Base-by-base conservation (phyloP, 805 yeast species). In the Yarrowia yakushimensis region DNA sequence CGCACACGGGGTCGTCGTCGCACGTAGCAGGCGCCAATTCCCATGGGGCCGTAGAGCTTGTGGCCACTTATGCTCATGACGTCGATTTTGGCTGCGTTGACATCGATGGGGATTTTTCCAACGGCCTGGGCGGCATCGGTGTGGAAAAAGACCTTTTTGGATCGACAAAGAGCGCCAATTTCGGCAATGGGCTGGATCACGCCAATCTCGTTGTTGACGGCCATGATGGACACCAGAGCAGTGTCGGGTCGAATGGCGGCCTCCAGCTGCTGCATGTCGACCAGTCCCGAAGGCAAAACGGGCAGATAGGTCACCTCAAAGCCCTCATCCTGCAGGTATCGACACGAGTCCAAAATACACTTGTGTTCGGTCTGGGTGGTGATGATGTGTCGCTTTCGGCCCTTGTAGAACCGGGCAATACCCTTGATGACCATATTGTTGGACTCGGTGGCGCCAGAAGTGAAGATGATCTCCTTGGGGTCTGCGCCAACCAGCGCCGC, bases 1-100 rank as follows among this genome's bases (percentile, higher is more conserved):
- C 99, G 88, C 55, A 94, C 99, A 77, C 99, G 86, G 66, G 99
- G 99, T 76, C 99, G 87, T 81, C 99, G 88, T 78, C 99, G 86
- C 39, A 94, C 93, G 72, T 82, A 94, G 68, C 92, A 80, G 10
- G 99, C 99, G 70, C 99, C 99, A 65, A 91, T 83, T 66, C 99
- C 99, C 83, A 87, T 94, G 68, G 99, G 99, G 6, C 99, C 99
- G 76, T 94, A 94, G 66, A 94, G 86, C 78, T 94, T 94, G 77
- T 94, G 99, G 1, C 97, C 92, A 0, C 97, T 90, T 65, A 94
- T 88, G 22, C 97, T 90, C 86, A 94, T 79, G 67, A 93, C 77
- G 75, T 94, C 99, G 69, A 94, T 89, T 74, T 94, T 92, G 86
- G 85, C 84, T 69, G 87, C 88, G 78, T 94, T 91, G 66, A 94